Evolutionary conservation across 2,329 filamentous ascomycete genomes (phyloP), one percentile per base, ranked within the genome.

Genomic region (Fusarium annulatum): DNA sequence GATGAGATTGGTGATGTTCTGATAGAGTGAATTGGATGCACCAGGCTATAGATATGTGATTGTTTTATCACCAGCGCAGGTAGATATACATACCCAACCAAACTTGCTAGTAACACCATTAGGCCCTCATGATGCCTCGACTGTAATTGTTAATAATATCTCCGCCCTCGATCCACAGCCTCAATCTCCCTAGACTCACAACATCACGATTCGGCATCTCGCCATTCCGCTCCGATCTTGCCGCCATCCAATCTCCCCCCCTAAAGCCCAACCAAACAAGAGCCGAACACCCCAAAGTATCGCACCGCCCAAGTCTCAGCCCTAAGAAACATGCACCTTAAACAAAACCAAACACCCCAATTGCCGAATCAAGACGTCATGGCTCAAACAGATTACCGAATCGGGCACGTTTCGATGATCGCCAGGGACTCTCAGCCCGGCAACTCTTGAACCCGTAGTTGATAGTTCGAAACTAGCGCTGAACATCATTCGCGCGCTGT

Each of bases 381-480:
- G 14, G 38, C 39, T 34, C 28, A 34, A 15, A 33, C 6, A 9
- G 18, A 41, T 23, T 36, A 33, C 64, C 36, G 10, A 15, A 30
- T 51, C 53, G 28, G 48, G 61, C 28, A 46, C 8, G 48, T 10
- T 23, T 51, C n/a, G 48, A 34, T 34, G 71, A 71, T 73, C 67
- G 46, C 33, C 71, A 73, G 71, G 71, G n/a, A 66, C 58, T 56
- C n/a, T 15, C 12, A 15, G 26, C 61, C 55, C 71, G 71, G 71
- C 12, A 72, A 30, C 46, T 59, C n/a, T 30, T 7, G n/a, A 16
- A 64, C 7, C 71, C 71, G 71, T 49, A 10, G 5, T 12, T 8
- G 23, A 69, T 69, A 69, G 68, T 36, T 41, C 16, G 21, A 30
- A 21, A 46, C 55, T 73, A 74, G 71, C 28, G 55, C 9, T 21